phyloP scores from a whole-genome alignment of 2,329 filamentous ascomycete genomes.

The Epichloe scottii region DNA sequence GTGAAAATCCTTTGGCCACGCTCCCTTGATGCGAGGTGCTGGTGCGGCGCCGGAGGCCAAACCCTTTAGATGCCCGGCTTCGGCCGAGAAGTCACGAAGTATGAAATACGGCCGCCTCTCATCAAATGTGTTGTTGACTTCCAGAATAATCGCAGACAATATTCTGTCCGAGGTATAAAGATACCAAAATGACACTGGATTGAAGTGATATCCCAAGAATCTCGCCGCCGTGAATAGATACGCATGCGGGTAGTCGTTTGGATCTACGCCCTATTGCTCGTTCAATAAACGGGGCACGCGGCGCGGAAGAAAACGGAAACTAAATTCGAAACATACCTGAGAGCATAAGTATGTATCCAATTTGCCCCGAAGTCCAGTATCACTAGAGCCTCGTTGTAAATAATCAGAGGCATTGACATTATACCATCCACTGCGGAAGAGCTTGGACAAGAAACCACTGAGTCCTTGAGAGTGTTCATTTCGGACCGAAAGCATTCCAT shows the following conservation, averaged over 20 bases:
- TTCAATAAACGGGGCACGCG: constrained; percentile 1
- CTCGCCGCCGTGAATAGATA: constrained; percentile 60
- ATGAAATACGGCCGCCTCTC: constrained; percentile 41
- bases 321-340: constrained; percentile 32
- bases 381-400: constrained; percentile 38
- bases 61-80: constrained; percentile 8
- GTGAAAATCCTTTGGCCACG: constrained; percentile 61
- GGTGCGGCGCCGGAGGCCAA: not conserved
- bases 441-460: constrained; percentile 1
- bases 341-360: constrained; percentile 44
- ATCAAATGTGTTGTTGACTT: constrained; percentile 68
- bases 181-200: constrained; percentile 70
- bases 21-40: constrained; percentile 28
- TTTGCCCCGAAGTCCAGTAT: constrained; percentile 49
- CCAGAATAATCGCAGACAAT: constrained; percentile 53
- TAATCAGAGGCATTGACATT: constrained; percentile 48
- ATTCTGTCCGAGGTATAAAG: constrained; percentile 48
- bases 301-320: constrained; percentile 6
- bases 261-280: constrained; percentile 40
- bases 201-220: constrained; percentile 60
- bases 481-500: constrained; percentile 41
- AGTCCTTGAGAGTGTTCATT: constrained; percentile 1
- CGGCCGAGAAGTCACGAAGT: constrained; percentile 14
- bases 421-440: constrained; percentile 34
- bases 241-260: constrained; percentile 48